Evolutionary conservation across 1,284 basidiomycete genomes (phyloP).

Genomic region (Sanghuangporus baumii): DNA sequence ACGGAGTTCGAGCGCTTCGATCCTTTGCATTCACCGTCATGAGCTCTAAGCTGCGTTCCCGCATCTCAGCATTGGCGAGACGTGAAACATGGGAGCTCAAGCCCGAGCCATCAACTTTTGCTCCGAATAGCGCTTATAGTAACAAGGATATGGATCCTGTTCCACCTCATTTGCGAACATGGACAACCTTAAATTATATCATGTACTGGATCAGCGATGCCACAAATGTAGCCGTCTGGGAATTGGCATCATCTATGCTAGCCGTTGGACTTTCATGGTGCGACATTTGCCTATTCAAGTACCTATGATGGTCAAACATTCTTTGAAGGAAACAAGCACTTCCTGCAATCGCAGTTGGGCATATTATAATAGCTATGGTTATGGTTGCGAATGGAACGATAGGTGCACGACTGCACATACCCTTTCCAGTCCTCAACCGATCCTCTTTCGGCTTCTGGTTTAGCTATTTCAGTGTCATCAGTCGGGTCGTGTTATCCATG

Average conservation of each 20-base stretch:
- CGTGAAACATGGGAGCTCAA: constrained; percentile 40
- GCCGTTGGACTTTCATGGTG: constrained; percentile 62
- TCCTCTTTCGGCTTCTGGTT: constrained; percentile 80
- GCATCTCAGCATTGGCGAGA: not conserved
- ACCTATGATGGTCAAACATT: not conserved
- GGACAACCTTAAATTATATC: constrained; percentile 56
- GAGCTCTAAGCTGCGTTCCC: not conserved
- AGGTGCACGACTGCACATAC: constrained; percentile 63
- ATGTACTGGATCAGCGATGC: constrained; percentile 66
- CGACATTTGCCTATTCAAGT: constrained; percentile 7
- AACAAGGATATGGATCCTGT: constrained; percentile 76
- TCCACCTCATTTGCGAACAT: constrained; percentile 50
- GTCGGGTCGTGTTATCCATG: constrained; percentile 67
- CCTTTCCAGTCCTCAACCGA: constrained; percentile 69
- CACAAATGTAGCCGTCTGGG: constrained; percentile 40
- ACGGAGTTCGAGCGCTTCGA: not conserved
- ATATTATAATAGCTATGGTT: constrained; percentile 50
- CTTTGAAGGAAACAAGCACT: constrained; percentile 49
- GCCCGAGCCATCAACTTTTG: constrained; percentile 44
- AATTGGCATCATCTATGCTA: constrained; percentile 55
- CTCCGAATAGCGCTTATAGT: constrained; percentile 50
- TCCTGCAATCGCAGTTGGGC: constrained; percentile 57
- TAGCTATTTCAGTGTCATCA: constrained; percentile 71
- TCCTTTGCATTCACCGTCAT: not conserved
- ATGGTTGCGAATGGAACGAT: constrained; percentile 66